A percentile compares a stretch with the other conserved stretches of the same genome.
phyloP scores from a whole-genome alignment of 768 basidiomycete species.

The Pleurotus platypus region DNA sequence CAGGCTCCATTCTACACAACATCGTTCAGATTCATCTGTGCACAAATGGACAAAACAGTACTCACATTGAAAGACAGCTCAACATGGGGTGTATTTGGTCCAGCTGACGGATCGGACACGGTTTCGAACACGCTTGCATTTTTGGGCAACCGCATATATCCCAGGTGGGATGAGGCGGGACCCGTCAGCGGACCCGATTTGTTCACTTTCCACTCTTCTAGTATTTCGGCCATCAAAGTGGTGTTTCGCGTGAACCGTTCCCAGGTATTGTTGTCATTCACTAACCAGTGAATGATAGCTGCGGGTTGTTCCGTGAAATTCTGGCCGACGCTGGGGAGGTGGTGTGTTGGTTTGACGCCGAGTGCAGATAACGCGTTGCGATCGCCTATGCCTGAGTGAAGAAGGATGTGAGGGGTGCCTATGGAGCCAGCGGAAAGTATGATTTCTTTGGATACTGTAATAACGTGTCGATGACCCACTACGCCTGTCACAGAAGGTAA shows the following conservation, averaged over 20 bases:
- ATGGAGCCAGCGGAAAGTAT: slow-evolving; percentile 26
- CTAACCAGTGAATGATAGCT: background rate
- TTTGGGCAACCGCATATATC: slow-evolving; percentile 21
- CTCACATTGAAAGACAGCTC: slow-evolving; percentile 22
- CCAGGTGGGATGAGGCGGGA: too few relatives aligned
- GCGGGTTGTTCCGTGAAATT: slow-evolving; percentile 24
- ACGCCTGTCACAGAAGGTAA: slow-evolving; percentile 5
- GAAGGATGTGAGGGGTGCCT: slow-evolving; percentile 22
- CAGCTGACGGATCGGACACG: slow-evolving; percentile 24
- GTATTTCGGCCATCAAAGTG: too few relatives aligned
- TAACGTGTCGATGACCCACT: background rate
- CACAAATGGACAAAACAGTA: background rate
- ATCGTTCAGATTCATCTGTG: too few relatives aligned
- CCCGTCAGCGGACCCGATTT: too few relatives aligned
- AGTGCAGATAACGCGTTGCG: background rate
- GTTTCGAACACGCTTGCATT: slow-evolving; percentile 10
- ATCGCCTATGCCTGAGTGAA: slow-evolving; percentile 25
- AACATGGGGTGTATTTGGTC: slow-evolving; percentile 23
- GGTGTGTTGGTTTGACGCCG: slow-evolving; percentile 12
- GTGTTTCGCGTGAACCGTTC: too few relatives aligned
- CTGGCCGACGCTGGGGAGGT: slow-evolving; percentile 20
- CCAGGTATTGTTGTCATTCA: too few relatives aligned
- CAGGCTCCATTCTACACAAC: slow-evolving; percentile 10
- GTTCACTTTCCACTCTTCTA: too few relatives aligned
- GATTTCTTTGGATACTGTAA: slow-evolving; percentile 16